phyloP scores from a whole-genome alignment of 345 rosid genomes.

The Psidium guajava region DNA sequence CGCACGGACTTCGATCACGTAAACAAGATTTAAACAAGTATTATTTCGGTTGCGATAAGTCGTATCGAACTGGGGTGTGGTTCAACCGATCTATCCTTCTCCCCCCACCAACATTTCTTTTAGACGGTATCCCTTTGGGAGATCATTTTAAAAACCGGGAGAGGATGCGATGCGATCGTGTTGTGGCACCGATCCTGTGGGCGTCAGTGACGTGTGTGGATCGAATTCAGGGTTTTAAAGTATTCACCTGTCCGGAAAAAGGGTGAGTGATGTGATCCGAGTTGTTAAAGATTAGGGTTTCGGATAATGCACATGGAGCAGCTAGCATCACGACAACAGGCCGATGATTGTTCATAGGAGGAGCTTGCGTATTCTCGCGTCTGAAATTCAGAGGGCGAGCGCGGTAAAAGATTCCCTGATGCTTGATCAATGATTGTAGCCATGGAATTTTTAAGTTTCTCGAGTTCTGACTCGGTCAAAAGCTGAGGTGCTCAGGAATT shows the following conservation, averaged over 20 bases:
- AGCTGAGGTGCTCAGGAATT: neutral
- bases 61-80: neutral
- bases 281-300: neutral
- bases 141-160: neutral
- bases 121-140: neutral
- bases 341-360: neutral
- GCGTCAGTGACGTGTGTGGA: neutral
- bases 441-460: neutral
- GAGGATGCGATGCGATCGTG: neutral
- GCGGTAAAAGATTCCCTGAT: neutral
- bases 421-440: neutral
- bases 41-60: neutral
- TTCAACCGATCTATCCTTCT: neutral
- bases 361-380: neutral
- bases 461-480: neutral
- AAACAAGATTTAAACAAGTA: neutral
- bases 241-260: neutral
- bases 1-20: neutral
- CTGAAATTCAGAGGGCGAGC: neutral
- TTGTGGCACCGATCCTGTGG: neutral
- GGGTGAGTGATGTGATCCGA: neutral
- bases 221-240: neutral
- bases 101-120: neutral
- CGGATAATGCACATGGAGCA: neutral
- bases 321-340: neutral